Conservation (phyloP, 1,284 basidiomycete genomes). For the Pulchroboletus neoregius region DNA sequence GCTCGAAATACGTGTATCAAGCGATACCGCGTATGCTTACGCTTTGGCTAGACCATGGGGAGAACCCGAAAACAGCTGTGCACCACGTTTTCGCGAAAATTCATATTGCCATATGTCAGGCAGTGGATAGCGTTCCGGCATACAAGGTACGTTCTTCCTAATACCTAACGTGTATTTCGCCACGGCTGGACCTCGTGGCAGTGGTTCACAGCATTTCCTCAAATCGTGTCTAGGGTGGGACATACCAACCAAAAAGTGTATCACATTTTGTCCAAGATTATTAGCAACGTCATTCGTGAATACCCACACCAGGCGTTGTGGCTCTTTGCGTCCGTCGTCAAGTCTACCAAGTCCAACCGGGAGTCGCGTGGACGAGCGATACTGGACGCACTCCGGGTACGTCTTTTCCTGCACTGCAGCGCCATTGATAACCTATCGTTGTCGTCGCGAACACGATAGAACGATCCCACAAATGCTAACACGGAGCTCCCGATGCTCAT, state of each 20-base stretch:
- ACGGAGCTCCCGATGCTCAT: slow-evolving; percentile 53
- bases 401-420: slow-evolving; percentile 11
- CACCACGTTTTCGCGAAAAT: slow-evolving; percentile 51
- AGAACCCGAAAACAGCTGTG: slow-evolving; percentile 40
- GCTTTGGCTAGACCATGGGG: slow-evolving; percentile 94
- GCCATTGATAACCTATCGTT: background rate
- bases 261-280: slow-evolving; percentile 63
- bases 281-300: slow-evolving; percentile 69
- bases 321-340: slow-evolving; percentile 87
- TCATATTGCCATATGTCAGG: slow-evolving; percentile 50
- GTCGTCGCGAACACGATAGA: slow-evolving; percentile 29
- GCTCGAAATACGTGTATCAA: slow-evolving; percentile 97
- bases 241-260: slow-evolving; percentile 75
- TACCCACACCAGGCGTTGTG: slow-evolving; percentile 94
- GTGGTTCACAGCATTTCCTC: slow-evolving; percentile 97
- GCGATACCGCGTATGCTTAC: slow-evolving; percentile 93
- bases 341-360: slow-evolving; percentile 74
- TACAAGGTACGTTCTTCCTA: slow-evolving; percentile 61
- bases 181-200: slow-evolving; percentile 33
- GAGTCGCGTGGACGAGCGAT: slow-evolving; percentile 62
- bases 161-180: background rate
- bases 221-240: slow-evolving; percentile 93
- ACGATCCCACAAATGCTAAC: slow-evolving; percentile 37
- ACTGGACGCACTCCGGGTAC: slow-evolving; percentile 63
- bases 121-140: slow-evolving; percentile 60